These are phyloP conservation scores for Rhodotorula sp. DNA, from an alignment of 1,284 basidiomycete species.

Conservation along the genomic window DNA sequence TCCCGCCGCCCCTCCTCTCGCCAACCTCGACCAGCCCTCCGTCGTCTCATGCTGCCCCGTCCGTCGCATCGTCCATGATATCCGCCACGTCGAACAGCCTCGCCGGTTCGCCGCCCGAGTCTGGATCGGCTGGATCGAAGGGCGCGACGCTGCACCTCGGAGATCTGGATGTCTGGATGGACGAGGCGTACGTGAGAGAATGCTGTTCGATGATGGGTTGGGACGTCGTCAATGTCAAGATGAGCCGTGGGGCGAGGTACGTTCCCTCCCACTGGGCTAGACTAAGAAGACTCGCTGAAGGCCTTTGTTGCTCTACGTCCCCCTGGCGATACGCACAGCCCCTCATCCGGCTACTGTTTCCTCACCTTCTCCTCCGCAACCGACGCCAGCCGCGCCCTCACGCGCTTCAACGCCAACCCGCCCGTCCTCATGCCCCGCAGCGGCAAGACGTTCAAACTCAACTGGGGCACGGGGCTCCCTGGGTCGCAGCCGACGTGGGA, in stretches of 20 bases:
- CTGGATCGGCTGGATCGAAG: slow-evolving; percentile 12
- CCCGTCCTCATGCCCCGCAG: slow-evolving; percentile 61
- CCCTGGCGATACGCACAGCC: slow-evolving; percentile 49
- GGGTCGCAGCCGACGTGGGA: slow-evolving; percentile 52
- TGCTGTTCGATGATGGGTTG: slow-evolving; percentile 40
- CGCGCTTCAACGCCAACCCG: slow-evolving; percentile 61
- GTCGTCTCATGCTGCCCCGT: not conserved
- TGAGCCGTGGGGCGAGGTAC: slow-evolving; percentile 37
- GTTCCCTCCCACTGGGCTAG: not conserved
- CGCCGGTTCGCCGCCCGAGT: not conserved
- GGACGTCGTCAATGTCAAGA: slow-evolving; percentile 39
- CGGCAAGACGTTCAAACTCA: slow-evolving; percentile 54
- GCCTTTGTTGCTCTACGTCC: not conserved
- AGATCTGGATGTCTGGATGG: slow-evolving; percentile 41
- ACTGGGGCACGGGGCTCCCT: slow-evolving; percentile 67
- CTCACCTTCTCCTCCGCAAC: slow-evolving; percentile 72
- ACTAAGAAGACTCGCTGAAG: not conserved
- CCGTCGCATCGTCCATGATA: not conserved
- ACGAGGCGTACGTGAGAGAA: slow-evolving; percentile 40
- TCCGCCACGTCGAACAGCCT: not conserved
- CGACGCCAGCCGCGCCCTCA: slow-evolving; percentile 68
- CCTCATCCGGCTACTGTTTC: slow-evolving; percentile 78
- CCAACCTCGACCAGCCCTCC: not conserved
- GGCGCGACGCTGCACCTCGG: slow-evolving; percentile 38
- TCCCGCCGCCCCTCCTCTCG: slow-evolving; percentile 10